These are phyloP conservation scores for Dothistroma septosporum DNA, from an alignment of 2,329 filamentous ascomycete genomes.

Conservation along the genomic window DNA sequence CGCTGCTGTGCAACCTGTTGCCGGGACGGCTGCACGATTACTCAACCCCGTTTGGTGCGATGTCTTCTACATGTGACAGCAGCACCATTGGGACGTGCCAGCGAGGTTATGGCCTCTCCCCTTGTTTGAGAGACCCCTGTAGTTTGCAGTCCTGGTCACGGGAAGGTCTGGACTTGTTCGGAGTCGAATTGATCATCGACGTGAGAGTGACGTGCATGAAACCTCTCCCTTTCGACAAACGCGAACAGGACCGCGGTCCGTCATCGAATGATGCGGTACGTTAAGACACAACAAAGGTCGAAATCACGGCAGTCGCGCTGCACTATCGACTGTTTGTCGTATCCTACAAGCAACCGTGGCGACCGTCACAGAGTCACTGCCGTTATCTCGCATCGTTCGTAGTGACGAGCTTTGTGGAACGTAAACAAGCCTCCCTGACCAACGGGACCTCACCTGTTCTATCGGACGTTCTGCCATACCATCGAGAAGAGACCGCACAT, in stretches of 20 bases:
- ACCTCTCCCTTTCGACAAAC: neutral
- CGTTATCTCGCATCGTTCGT: neutral
- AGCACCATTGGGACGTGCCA: constrained; percentile 4
- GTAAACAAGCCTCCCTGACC: neutral
- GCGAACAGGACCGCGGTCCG: neutral
- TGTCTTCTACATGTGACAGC: neutral
- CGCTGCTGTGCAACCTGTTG: constrained; percentile 4
- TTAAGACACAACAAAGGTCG: neutral
- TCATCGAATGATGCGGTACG: neutral
- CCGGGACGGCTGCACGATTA: constrained; percentile 6
- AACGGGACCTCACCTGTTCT: neutral
- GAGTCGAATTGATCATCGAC: constrained; percentile 9
- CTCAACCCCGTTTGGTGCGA: neutral
- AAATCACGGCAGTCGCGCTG: neutral
- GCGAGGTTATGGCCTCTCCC: constrained; percentile 11
- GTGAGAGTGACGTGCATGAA: neutral
- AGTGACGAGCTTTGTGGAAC: neutral
- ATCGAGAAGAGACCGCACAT: neutral
- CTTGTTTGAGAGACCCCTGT: neutral
- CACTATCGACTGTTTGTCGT: constrained; percentile 1
- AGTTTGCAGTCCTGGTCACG: constrained; percentile 5
- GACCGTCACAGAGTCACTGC: neutral
- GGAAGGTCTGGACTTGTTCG: constrained; percentile 1
- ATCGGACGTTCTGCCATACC: neutral
- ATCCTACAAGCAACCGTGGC: neutral